Evolutionary conservation across 148 eudicot species (phyloP), one percentile per base, ranked within the genome.

Genomic region (Simmondsia chinensis): DNA sequence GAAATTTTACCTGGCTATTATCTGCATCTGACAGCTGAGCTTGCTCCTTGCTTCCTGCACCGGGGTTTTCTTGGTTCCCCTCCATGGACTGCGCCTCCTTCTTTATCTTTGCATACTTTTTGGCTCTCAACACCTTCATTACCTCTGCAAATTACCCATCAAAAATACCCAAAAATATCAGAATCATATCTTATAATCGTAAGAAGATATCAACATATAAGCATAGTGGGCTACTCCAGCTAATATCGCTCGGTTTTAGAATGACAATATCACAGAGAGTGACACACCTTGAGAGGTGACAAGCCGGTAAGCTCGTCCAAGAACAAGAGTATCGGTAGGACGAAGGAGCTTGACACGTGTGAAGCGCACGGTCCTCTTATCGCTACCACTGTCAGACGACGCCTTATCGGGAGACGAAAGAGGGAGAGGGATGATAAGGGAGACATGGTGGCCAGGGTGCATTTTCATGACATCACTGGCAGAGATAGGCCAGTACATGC

Each of bases 281-380:
- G n/a, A n/a, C n/a, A n/a, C 19, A 86, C 99, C 94, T 77, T 93
- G 79, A 26, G 99, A 52, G 7, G 94, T 86, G 59, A 93, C 73
- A 27, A 93, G 88, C 20, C 99, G 71, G 50, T 93, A 93, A 50
- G 89, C 94, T 25, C 73, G 72, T 17, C 99, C 96, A 9, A 86
- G 83, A 46, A 73, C 77, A 9, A 93, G 82, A 3, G 71, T 80
- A 17, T 93, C 99, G 2, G 61, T 63, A 0, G 96, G 77, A 33
- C 86, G 60, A 56, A 93, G 96, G 56, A 93, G 89, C 89, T 93
- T 93, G 4, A 93, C 89, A 9, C 94, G 79, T 13, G 88, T 86
- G 30, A 76, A 76, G 15, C 75, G 65, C 46, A 80, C 78, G 11
- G 65, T 57, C 38, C 53, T 68, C 36, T 71, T 73, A 7, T 53